Percentiles rank a stretch among this genome's conserved stretches.
Conservation (phyloP, 2,329 filamentous ascomycete genomes). For the Apiospora pterosperma region DNA sequence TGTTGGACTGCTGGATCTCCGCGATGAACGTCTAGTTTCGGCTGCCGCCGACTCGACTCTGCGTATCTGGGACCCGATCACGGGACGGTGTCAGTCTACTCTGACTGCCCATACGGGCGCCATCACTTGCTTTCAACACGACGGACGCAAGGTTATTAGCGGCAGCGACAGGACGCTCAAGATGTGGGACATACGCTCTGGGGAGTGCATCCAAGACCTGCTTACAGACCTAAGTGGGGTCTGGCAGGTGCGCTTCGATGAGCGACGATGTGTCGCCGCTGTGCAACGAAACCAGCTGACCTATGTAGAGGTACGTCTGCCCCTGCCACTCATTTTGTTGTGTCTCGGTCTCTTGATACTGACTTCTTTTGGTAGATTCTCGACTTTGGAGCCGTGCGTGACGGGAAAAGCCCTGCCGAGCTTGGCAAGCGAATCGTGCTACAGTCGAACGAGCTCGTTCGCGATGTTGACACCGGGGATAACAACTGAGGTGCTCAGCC, state of each 20-base stretch:
- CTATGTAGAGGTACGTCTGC: conserved; percentile 80
- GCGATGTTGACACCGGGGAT: conserved; percentile 11
- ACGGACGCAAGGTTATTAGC: conserved; percentile 93
- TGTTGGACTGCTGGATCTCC: conserved; percentile 86
- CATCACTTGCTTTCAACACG: conserved; percentile 98
- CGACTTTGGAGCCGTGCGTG: conserved; percentile 91
- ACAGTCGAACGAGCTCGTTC: conserved; percentile 52
- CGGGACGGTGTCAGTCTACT: conserved; percentile 83
- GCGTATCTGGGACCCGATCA: conserved; percentile 95
- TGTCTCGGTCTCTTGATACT: background rate
- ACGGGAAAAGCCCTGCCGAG: conserved; percentile 74
- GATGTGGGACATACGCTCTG: conserved; percentile 95
- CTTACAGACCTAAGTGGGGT: conserved; percentile 93
- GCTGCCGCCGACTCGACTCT: conserved; percentile 94
- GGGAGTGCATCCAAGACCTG: conserved; percentile 88
- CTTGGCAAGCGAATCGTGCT: conserved; percentile 76
- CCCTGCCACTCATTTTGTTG: background rate
- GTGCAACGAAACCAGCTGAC: conserved; percentile 91
- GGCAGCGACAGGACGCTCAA: conserved; percentile 94
- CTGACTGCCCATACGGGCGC: conserved; percentile 93
- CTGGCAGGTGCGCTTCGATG: conserved; percentile 98
- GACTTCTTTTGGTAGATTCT: conserved; percentile 65
- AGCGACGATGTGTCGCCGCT: conserved; percentile 89
- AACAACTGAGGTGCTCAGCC: background rate
- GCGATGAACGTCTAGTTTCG: conserved; percentile 85